Base-by-base conservation (phyloP, 2,329 filamentous ascomycete species). In the Microcera coccophila region DNA sequence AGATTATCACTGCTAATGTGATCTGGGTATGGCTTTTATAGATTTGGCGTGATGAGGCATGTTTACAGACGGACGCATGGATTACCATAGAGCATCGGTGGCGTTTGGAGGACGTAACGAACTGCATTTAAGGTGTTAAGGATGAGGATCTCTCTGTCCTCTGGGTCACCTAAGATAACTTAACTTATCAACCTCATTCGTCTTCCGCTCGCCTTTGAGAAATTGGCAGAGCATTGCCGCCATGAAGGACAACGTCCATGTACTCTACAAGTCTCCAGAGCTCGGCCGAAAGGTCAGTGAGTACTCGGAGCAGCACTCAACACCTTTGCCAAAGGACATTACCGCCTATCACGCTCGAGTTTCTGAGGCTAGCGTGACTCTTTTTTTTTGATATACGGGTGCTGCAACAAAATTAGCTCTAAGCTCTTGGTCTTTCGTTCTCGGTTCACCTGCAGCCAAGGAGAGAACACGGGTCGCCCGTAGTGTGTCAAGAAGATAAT, bases 271-370 rank as follows among this genome's bases (percentile, higher is more conserved):
- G 22, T 73, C 68, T 39, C 61, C 65, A 19, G 53, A 65, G 41
- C 63, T 73, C 38, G 65, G 65, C 39, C 50, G 58, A 38, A 64
- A 61, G 15, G 72, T 75, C 46, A 63, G 65, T 12, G 58, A 64
- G 11, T 75, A 76, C 54, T 62, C 72, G 15, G 61, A 64, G 26
- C 45, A 57, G 21, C 66, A 71, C 54, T 74, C 71, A 14, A 64
- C 65, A 16, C 47, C 60, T 11, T 56, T 76, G 29, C 71, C 73
- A 4, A 58, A 63, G 42, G 55, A 68, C 45, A 66, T 75, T 41
- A 59, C 59, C 31, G 62, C 66, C 21, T 72, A 71, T 45, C 71
- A 76, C 47, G 65, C 64, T 22, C 21, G 42, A 21, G 45, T 49
- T 43, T 56, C 50, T 34, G n/a, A n/a, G n/a, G n/a, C n/a, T n/a